These are phyloP conservation scores for Blechomonas ayalai DNA, from an alignment of 208 protist genomes.

Conservation along the genomic window DNA sequence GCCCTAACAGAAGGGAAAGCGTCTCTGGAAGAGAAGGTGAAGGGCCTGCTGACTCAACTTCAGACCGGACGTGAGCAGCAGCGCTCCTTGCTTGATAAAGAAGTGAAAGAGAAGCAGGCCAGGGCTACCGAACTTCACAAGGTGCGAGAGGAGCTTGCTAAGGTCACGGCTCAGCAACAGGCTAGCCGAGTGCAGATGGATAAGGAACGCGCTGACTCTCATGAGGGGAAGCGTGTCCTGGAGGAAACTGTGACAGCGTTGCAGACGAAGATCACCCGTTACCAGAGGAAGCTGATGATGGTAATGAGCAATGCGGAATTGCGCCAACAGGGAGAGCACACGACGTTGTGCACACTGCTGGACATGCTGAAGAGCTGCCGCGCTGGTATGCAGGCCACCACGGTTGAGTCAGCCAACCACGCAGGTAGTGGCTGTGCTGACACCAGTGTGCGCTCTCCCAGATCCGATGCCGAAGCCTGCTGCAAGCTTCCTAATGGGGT, in stretches of 20 bases:
- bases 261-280: conserved; percentile 1
- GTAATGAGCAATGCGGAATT: conserved; percentile 9
- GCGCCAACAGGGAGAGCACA: conserved; percentile 10
- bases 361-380: conserved; percentile 9
- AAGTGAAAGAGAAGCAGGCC: neutral
- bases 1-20: conserved; percentile 10
- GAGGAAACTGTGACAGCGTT: conserved; percentile 3
- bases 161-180: conserved; percentile 9
- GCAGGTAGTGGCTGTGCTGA: too few species aligned
- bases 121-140: conserved; percentile 4
- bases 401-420: neutral
- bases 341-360: conserved; percentile 15
- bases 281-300: conserved; percentile 7
- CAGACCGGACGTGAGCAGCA: conserved; percentile 12
- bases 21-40: conserved; percentile 13
- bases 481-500: too few species aligned
- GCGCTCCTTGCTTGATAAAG: neutral
- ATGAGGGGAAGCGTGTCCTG: conserved; percentile 7
- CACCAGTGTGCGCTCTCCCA: too few species aligned
- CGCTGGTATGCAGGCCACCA: too few species aligned
- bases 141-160: conserved; percentile 5
- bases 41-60: conserved; percentile 19
- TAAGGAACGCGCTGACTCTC: conserved; percentile 15
- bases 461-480: too few species aligned
- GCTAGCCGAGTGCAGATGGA: conserved; percentile 13